Conservation (phyloP, 2,329 filamentous ascomycete genomes). For the Cladophialophora yegresii region DNA sequence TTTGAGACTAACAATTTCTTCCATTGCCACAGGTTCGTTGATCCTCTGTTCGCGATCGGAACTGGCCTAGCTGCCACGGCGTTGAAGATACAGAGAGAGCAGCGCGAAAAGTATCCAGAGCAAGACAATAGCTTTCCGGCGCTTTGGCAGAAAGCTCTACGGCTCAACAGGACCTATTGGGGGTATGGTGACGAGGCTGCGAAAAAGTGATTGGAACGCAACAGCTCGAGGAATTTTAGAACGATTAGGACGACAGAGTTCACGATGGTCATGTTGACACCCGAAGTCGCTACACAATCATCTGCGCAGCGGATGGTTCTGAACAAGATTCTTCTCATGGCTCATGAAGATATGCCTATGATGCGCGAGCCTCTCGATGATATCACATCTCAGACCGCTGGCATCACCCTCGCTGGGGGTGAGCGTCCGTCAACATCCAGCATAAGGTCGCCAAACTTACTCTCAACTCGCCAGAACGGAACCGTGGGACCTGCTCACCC, state of each 20-base stretch:
- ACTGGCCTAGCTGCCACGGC: constrained; percentile 57
- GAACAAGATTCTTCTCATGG: background rate
- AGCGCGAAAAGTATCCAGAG: constrained; percentile 51
- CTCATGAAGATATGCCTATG: background rate
- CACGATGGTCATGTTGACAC: background rate
- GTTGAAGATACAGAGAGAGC: constrained; percentile 57
- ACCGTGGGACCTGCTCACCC: constrained; percentile 50
- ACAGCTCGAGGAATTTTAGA: background rate
- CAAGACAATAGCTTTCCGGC: constrained; percentile 39
- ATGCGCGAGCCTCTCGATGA: background rate
- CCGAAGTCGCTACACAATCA: background rate
- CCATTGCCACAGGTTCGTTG: constrained; percentile 46
- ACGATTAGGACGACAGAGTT: background rate
- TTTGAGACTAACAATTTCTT: background rate
- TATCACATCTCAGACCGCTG: background rate
- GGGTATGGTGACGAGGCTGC: background rate
- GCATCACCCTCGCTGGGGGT: background rate
- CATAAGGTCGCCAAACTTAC: background rate
- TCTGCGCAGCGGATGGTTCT: background rate
- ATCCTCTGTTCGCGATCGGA: constrained; percentile 57
- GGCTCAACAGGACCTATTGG: constrained; percentile 32
- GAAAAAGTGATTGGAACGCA: background rate
- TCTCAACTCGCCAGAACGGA: constrained; percentile 19
- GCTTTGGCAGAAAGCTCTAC: constrained; percentile 32
- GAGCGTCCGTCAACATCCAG: background rate